Evolutionary conservation across 257 asterid genomes (phyloP), one percentile per base, ranked within the genome.

Genomic region (Ballota nigra): DNA sequence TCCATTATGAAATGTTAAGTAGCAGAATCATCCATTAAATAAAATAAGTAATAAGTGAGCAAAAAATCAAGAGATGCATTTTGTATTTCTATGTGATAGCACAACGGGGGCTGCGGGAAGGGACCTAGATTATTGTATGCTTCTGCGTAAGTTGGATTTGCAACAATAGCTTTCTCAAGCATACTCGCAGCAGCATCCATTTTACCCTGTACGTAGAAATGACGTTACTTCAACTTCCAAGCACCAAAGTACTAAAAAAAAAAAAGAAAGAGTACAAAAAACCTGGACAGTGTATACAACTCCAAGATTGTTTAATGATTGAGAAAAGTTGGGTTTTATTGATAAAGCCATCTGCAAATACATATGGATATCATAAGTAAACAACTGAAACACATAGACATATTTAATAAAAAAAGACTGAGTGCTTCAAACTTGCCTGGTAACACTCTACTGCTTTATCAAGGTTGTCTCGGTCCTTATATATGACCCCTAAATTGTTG

Each of bases 271-370:
- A 70, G 34, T 22, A 72, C 38, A 77, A 78, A 66, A 75, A 77
- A 95, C 99, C 99, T 95, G 99, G 80, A 95, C 99, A 4, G 99
- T 95, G 83, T 88, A 95, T 72, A 92, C 99, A 71, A 95, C 99
- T 79, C 99, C 99, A 45, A 95, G 99, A 86, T 95, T 95, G 92
- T 95, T 95, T 63, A 95, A 76, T 69, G 99, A 95, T 86, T 95
- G 99, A 28, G 99, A 95, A 78, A 95, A 95, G 80, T 84, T 95
- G 31, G 99, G 96, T 80, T 95, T 95, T 77, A 95, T 89, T 51
- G 99, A 89, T 78, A 95, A 80, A 58, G 99, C 99, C 87, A 82
- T 61, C 99, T 95, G 97, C 84, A 79, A 70, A 79, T 69, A 24
- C 72, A 77, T 22, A 16, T 47, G 22, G 31, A 63, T 68, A 66